Conservation (phyloP, 2,329 filamentous ascomycete genomes). For the Geosmithia flava region DNA sequence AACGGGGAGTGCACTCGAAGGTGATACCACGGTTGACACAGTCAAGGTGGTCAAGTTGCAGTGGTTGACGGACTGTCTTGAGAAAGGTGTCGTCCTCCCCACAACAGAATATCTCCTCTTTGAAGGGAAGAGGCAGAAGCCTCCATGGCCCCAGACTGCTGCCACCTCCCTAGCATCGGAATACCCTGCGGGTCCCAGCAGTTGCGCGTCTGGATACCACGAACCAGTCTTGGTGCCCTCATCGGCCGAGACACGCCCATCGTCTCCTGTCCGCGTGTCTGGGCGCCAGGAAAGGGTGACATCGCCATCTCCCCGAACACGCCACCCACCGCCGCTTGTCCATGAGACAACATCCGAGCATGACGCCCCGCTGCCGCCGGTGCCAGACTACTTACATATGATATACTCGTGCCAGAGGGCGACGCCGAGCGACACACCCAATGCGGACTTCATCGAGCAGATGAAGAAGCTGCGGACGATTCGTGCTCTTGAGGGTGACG, state of each 20-base stretch:
- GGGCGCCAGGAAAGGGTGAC: background rate
- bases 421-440: conserved; percentile 58
- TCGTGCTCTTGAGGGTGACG: conserved; percentile 59
- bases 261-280: too few species aligned
- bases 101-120: conserved; percentile 41
- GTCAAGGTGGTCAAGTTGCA: conserved; percentile 44
- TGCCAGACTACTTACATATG: conserved; percentile 52
- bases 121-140: conserved; percentile 24
- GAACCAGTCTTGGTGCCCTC: background rate
- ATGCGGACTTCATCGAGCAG: conserved; percentile 60
- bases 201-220: background rate
- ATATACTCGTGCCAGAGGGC: conserved; percentile 70
- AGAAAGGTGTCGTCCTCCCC: conserved; percentile 29
- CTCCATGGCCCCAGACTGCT: too few species aligned
- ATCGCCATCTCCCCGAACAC: conserved; percentile 7
- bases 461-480: conserved; percentile 63
- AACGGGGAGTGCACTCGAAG: background rate
- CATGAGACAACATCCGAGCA: conserved; percentile 70
- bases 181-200: background rate
- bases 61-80: conserved; percentile 45
- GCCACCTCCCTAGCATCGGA: background rate
- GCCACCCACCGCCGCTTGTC: conserved; percentile 26
- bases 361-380: conserved; percentile 49
- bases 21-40: background rate
- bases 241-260: background rate